Evolutionary conservation across 2,329 filamentous ascomycete species (phyloP).

Genomic region (Ceratocystis colombiana): DNA sequence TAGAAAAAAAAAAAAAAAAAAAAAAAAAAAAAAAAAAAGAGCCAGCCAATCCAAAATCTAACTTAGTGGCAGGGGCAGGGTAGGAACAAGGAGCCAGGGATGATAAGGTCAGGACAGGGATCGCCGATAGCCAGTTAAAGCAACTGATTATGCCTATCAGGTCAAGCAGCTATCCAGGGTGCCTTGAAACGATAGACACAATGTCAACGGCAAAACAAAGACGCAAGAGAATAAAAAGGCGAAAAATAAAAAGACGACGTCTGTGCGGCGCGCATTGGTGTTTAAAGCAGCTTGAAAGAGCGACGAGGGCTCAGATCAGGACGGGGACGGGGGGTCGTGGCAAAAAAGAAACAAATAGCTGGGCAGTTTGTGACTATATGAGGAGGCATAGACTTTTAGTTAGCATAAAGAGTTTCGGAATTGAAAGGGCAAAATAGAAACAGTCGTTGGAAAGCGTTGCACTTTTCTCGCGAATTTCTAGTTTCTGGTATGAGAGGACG

Average conservation of each 20-base stretch:
- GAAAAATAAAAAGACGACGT: conserved; percentile 7
- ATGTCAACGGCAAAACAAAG: conserved; percentile 10
- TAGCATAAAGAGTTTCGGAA: conserved; percentile 2
- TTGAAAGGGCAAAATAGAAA: conserved; percentile 2
- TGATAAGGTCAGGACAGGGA: conserved; percentile 11
- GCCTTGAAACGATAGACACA: conserved; percentile 2
- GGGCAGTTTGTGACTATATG: neutral
- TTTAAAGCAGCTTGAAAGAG: neutral
- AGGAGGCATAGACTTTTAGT: conserved; percentile 1
- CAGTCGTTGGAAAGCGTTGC: neutral
- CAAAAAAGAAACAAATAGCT: conserved; percentile 12
- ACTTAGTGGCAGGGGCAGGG: neutral
- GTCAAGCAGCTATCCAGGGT: conserved; percentile 3
- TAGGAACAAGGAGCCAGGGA: neutral
- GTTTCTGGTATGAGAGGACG: neutral
- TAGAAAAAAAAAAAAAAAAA: neutral
- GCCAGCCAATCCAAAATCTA: neutral
- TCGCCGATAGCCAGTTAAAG: conserved; percentile 14
- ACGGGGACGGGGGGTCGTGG: conserved; percentile 8
- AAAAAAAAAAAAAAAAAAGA: neutral
- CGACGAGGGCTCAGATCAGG: too few relatives aligned
- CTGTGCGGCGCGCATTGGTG: conserved; percentile 12
- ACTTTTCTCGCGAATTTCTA: neutral
- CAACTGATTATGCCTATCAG: conserved; percentile 16
- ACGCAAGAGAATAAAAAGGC: conserved; percentile 1